Conservation (phyloP, 176 grass and related monocot genomes). For the Cymbopogon citratus region DNA sequence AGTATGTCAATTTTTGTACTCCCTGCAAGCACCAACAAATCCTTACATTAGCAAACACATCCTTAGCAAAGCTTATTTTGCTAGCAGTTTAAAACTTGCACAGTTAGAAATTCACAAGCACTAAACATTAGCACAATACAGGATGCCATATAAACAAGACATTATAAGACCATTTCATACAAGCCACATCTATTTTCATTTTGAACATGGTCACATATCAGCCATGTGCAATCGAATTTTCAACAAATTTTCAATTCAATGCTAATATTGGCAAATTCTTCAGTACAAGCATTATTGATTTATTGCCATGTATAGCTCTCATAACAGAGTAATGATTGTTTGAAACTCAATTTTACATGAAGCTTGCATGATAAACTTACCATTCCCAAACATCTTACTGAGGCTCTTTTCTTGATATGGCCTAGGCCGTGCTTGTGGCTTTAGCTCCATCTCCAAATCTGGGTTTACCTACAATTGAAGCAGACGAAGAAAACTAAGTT, state of each 20-base stretch:
- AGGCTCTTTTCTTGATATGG: conserved; percentile 99
- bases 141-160: not conserved
- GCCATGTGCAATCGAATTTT: not conserved
- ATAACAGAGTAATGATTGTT: conserved; percentile 6
- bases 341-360: not conserved
- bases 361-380: conserved; percentile 33
- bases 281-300: not conserved
- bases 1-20: not conserved
- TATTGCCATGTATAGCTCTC: not conserved
- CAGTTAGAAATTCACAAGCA: not conserved
- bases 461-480: conserved; percentile 64
- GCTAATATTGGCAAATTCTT: not conserved
- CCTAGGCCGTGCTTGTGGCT: conserved; percentile 81
- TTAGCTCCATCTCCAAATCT: conserved; percentile 81
- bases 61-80: not conserved
- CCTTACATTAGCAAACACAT: not conserved
- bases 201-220: not conserved
- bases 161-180: not conserved
- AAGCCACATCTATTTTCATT: not conserved
- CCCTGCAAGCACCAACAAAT: not conserved
- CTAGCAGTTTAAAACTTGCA: not conserved
- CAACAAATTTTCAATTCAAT: not conserved
- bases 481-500: conserved; percentile 17
- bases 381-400: conserved; percentile 99
- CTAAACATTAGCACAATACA: not conserved